Conservation (phyloP, 345 rosid genomes). For the Durio zibethinus region DNA sequence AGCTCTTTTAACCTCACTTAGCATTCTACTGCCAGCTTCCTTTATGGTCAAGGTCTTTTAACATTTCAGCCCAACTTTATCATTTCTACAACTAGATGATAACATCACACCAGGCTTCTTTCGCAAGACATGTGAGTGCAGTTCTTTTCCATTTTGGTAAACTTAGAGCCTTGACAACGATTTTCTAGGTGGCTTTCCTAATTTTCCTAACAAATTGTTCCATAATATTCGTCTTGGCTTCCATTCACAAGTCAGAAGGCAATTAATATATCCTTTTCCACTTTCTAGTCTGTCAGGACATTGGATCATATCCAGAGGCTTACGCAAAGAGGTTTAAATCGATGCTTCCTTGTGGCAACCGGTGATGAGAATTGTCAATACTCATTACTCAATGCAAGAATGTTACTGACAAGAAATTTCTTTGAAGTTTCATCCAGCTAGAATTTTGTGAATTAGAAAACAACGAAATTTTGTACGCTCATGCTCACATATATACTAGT, state of each 20-base stretch:
- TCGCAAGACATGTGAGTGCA: not conserved
- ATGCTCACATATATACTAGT: not conserved
- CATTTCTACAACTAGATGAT: no score
- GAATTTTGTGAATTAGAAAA: not conserved
- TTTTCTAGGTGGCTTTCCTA: not conserved
- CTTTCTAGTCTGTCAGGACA: not conserved
- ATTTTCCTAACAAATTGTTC: not conserved
- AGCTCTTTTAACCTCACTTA: no score
- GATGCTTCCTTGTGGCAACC: not conserved
- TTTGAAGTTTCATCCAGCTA: conserved; percentile 23
- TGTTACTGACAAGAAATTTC: conserved; percentile 24
- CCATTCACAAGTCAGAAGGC: not conserved
- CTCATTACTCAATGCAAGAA: no score
- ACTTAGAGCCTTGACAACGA: not conserved
- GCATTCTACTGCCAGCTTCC: no score
- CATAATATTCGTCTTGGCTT: not conserved
- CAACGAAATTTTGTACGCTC: not conserved
- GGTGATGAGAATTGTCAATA: not conserved
- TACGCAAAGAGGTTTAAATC: not conserved
- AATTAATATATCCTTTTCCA: not conserved
- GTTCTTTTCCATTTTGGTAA: not conserved
- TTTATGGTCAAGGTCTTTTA: no score
- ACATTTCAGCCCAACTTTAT: no score
- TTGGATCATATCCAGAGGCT: not conserved
- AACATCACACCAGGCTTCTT: not conserved